Evolutionary conservation across 1,139 yeast species (phyloP).

Genomic region (Wickerhamomyces sp.): DNA sequence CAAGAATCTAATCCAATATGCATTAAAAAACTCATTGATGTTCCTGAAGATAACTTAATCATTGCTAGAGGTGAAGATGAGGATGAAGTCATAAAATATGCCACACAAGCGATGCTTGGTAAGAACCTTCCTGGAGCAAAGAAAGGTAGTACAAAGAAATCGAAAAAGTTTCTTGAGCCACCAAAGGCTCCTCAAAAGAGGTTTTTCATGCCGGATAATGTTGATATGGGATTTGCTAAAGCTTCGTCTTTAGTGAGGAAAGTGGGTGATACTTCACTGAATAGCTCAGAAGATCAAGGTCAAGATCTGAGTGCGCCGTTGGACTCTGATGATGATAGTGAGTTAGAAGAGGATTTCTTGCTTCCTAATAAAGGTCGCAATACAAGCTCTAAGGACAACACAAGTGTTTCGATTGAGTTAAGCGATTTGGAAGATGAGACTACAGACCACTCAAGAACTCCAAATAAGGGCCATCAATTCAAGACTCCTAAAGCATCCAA

Average conservation of each 20-base stretch:
- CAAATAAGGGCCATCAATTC: not conserved
- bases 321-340: conserved; percentile 16
- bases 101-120: conserved; percentile 40
- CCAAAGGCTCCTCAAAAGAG: conserved; percentile 26
- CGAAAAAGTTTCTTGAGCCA: conserved; percentile 5
- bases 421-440: not conserved
- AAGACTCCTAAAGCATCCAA: not conserved
- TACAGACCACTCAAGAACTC: not conserved
- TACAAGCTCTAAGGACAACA: not conserved
- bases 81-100: conserved; percentile 65
- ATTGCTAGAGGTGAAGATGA: conserved; percentile 55
- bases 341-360: not conserved
- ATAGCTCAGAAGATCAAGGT: too few relatives aligned
- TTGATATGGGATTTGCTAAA: conserved; percentile 59
- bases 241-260: conserved; percentile 49
- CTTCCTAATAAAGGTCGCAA: not conserved
- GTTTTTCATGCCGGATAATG: conserved; percentile 80
- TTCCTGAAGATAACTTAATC: conserved; percentile 65
- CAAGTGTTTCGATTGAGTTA: conserved; percentile 1
- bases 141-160: conserved; percentile 6
- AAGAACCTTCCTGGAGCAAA: conserved; percentile 15
- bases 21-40: conserved; percentile 51
- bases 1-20: conserved; percentile 47
- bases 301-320: conserved; percentile 9
- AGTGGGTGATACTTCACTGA: conserved; percentile 10